Evolutionary conservation across 2,329 filamentous ascomycete species (phyloP), one percentile per base, ranked within the genome.

Genomic region (Beauveria sp.): DNA sequence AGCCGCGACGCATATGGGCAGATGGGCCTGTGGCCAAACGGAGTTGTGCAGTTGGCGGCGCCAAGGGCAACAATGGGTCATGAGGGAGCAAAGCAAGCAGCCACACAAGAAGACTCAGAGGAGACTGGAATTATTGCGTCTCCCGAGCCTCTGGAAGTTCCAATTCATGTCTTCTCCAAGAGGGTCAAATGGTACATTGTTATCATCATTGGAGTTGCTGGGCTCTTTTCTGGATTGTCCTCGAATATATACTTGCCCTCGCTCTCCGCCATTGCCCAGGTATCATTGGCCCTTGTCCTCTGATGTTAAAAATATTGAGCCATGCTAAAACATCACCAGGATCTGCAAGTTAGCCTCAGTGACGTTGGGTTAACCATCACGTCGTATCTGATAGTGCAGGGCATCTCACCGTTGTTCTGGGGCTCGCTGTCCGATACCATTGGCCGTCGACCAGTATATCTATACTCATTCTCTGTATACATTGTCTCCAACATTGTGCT

Each of bases 191-290:
- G 76, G 62, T 66, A 77, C 63, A 75, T 82, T 40, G 75, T 81
- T 26, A 72, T 77, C 67, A 78, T 80, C 56, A 77, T 81, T 26
- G 76, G 79, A 2, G 67, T 79, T 1, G 81, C 79, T 1, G 78
- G 77, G 1, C 70, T 83, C 34, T 82, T 84, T 70, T 82, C 80
- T 3, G 81, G 81, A 1, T 65, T 80, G 14, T 79, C 79, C 3
- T 77, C 76, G 38, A 81, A 78, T 62, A 81, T 84, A 56, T 83
- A 82, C 69, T 74, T 79, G 55, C 78, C 79, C 1, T 73, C 77
- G 0, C 64, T 81, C 5, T 71, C 74, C 50, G 64, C 69, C 3
- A 73, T 80, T 18, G 69, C 75, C 8, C 61, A 66, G 57, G 73
- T 73, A 54, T 9, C 5, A 4, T 28, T 20, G 8, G 43, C n/a